Conservation (phyloP, 2,329 filamentous ascomycete genomes). For the Apiospora pterosperma region DNA sequence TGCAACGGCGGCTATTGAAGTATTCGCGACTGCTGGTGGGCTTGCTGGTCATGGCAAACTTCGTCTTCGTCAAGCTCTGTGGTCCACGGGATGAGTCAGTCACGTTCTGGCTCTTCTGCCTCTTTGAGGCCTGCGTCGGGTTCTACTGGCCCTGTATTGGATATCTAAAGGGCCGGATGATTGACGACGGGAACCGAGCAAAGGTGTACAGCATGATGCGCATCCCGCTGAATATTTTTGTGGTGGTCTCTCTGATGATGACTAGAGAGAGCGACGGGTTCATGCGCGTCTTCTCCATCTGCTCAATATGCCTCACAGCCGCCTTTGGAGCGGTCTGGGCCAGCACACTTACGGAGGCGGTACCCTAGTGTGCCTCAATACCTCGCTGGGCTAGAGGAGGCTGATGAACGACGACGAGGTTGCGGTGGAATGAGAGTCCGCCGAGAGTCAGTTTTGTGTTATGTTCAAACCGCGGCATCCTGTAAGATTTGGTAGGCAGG, state of each 20-base stretch:
- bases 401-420: not conserved
- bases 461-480: not conserved
- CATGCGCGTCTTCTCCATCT: constrained; percentile 20
- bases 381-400: not conserved
- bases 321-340: constrained; percentile 21
- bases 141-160: constrained; percentile 56
- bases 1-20: constrained; percentile 26
- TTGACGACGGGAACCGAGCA: constrained; percentile 49
- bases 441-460: not conserved
- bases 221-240: constrained; percentile 42
- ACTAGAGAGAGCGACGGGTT: constrained; percentile 33
- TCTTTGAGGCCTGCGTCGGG: constrained; percentile 55
- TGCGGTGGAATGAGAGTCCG: not conserved
- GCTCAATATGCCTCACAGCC: constrained; percentile 23
- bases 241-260: constrained; percentile 41
- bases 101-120: constrained; percentile 54
- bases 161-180: constrained; percentile 41
- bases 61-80: constrained; percentile 37
- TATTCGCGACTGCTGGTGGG: constrained; percentile 32
- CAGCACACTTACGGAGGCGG: constrained; percentile 20
- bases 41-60: constrained; percentile 28
- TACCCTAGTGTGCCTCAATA: constrained; percentile 14
- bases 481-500: not conserved
- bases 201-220: constrained; percentile 55
- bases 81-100: constrained; percentile 35